Evolutionary conservation across 352 stramenopile genomes (phyloP).

Genomic region (Pilasporangium apinafurcum): DNA sequence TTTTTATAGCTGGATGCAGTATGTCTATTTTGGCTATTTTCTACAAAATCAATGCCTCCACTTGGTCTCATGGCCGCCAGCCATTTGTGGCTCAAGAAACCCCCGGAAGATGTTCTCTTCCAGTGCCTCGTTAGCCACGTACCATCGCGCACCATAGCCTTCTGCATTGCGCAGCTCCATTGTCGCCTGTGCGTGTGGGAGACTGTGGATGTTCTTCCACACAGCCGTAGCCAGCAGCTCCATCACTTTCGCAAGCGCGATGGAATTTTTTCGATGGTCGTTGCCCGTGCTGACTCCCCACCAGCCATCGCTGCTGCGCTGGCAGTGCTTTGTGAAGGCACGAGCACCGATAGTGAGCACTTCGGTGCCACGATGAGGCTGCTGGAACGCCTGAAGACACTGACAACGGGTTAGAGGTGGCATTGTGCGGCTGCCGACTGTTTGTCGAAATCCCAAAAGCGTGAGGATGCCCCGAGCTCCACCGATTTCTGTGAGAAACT

Average conservation of each 20-base stretch:
- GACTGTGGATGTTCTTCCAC: conserved; percentile 81
- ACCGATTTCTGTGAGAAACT: conserved; percentile 32
- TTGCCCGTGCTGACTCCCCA: conserved; percentile 57
- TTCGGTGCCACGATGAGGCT: conserved; percentile 24
- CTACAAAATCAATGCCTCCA: conserved; percentile 47
- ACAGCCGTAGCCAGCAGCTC: conserved; percentile 44
- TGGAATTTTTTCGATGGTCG: conserved; percentile 60
- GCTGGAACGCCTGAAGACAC: conserved; percentile 46
- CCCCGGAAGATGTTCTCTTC: conserved; percentile 55
- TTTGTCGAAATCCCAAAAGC: conserved; percentile 61
- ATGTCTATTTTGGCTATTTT: no score
- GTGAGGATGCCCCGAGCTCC: conserved; percentile 56
- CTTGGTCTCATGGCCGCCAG: conserved; percentile 59
- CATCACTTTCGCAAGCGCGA: conserved; percentile 36
- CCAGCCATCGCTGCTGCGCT: conserved; percentile 57
- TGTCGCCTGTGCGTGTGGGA: conserved; percentile 59
- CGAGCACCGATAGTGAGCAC: conserved; percentile 67
- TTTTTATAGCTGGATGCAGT: no score
- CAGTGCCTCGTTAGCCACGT: no score
- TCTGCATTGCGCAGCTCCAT: conserved; percentile 65
- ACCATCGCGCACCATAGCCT: conserved; percentile 76
- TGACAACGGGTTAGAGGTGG: conserved; percentile 43
- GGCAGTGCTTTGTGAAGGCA: conserved; percentile 77
- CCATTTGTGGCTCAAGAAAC: conserved; percentile 82
- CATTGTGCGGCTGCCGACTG: conserved; percentile 39